Evolutionary conservation across 1,284 basidiomycete species (phyloP).

Genomic region (Ganoderma leucocontextum): DNA sequence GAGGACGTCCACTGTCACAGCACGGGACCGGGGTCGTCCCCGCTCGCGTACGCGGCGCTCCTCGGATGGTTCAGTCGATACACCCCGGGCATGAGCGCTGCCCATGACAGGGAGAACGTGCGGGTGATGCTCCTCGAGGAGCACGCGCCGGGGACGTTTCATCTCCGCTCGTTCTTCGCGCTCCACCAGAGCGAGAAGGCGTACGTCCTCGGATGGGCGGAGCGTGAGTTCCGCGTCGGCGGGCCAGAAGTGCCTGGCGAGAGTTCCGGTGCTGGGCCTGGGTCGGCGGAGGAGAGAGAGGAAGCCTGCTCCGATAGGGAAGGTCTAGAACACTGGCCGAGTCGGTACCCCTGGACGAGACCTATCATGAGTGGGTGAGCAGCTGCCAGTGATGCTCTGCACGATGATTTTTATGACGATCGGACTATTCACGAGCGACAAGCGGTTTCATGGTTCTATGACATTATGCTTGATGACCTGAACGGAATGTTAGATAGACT

Average conservation of each 20-base stretch:
- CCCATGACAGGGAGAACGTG: constrained; percentile 16
- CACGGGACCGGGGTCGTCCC: neutral
- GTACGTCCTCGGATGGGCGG: constrained; percentile 19
- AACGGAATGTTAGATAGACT: constrained; percentile 1
- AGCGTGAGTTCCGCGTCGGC: constrained; percentile 16
- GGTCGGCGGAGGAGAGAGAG: neutral
- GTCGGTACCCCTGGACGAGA: constrained; percentile 6
- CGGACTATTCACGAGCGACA: neutral
- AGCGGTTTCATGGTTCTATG: neutral
- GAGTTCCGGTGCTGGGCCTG: neutral
- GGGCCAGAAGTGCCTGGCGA: constrained; percentile 6
- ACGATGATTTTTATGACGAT: constrained; percentile 4
- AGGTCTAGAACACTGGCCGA: constrained; percentile 1
- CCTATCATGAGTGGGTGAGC: neutral
- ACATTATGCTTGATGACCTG: neutral
- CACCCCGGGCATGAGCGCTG: constrained; percentile 14
- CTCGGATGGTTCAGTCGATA: constrained; percentile 24
- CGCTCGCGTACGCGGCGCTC: constrained; percentile 17
- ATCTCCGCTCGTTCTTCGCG: constrained; percentile 24
- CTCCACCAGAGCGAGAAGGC: constrained; percentile 15
- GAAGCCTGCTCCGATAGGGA: neutral
- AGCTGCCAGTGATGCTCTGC: neutral
- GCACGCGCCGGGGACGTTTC: constrained; percentile 15
- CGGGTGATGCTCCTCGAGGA: constrained; percentile 20
- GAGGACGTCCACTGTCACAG: neutral